These are phyloP conservation scores for Eremochloa ophiuroides DNA, from an alignment of 176 grass and related monocot species.

Conservation along the genomic window DNA sequence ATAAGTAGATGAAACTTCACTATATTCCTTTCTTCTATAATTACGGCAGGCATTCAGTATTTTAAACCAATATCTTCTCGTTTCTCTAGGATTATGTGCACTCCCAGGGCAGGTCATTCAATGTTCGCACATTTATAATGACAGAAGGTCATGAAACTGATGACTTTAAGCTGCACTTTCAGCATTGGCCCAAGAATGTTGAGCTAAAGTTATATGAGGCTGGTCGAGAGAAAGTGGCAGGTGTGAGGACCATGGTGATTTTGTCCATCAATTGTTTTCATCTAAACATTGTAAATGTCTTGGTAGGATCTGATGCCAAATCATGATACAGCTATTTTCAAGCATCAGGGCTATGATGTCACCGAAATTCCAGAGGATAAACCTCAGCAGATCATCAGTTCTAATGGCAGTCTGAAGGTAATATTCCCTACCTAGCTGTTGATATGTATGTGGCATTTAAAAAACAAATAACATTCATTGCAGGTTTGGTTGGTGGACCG, in stretches of 20 bases:
- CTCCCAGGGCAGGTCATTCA: slow-evolving; percentile 45
- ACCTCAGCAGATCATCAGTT: slow-evolving; percentile 41
- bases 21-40: background rate
- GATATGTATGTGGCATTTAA: background rate
- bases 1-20: slow-evolving; percentile 26
- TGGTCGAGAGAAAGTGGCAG: slow-evolving; percentile 86
- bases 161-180: slow-evolving; percentile 72
- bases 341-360: slow-evolving; percentile 72
- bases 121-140: slow-evolving; percentile 40
- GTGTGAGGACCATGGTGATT: slow-evolving; percentile 21
- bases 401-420: slow-evolving; percentile 63
- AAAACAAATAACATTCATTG: background rate
- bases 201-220: slow-evolving; percentile 57
- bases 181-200: slow-evolving; percentile 59
- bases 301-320: slow-evolving; percentile 19
- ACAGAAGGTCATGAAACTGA: slow-evolving; percentile 71
- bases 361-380: slow-evolving; percentile 65
- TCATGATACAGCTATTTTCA: slow-evolving; percentile 71
- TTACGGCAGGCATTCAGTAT: background rate
- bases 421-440: slow-evolving; percentile 12
- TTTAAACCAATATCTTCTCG: background rate
- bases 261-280: background rate
- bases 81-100: slow-evolving; percentile 53
- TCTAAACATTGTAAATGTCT: background rate
- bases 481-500: slow-evolving; percentile 71